Conservation (phyloP, 768 basidiomycete genomes). For the Naganishia vaughanmartiniae region DNA sequence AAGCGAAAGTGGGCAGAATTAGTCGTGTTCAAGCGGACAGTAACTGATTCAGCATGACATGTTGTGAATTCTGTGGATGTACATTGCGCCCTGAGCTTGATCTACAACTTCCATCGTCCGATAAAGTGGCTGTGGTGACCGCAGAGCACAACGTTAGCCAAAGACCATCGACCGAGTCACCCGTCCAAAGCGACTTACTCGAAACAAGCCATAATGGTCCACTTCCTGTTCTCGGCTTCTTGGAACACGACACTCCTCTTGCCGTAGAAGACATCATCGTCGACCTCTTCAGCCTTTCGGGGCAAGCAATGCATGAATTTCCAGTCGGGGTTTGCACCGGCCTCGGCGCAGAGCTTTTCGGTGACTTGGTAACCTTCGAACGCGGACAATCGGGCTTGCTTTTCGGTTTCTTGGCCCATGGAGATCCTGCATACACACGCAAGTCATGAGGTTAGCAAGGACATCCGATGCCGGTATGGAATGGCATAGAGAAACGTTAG, state of each 20-base stretch:
- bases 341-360: conserved; percentile 73
- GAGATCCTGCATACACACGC: conserved; percentile 68
- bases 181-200: conserved; percentile 12
- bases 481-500: not conserved
- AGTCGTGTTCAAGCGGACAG: too few relatives aligned
- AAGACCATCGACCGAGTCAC: not conserved
- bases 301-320: conserved; percentile 96
- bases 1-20: not conserved
- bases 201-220: conserved; percentile 79
- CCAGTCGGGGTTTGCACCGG: conserved; percentile 82
- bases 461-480: too few relatives aligned
- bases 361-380: conserved; percentile 94
- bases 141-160: not conserved
- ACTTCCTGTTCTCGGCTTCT: conserved; percentile 93
- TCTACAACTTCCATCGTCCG: conserved; percentile 28
- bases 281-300: conserved; percentile 85
- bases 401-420: conserved; percentile 97
- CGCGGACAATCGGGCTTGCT: conserved; percentile 75
- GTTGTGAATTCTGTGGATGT: not conserved
- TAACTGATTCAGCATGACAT: not conserved
- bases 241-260: conserved; percentile 86
- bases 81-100: not conserved
- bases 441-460: too few relatives aligned
- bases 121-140: conserved; percentile 17
- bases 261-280: conserved; percentile 96